These are phyloP conservation scores for Ceratobasidium sp. DNA, from an alignment of 1,284 basidiomycete genomes.

Conservation along the genomic window DNA sequence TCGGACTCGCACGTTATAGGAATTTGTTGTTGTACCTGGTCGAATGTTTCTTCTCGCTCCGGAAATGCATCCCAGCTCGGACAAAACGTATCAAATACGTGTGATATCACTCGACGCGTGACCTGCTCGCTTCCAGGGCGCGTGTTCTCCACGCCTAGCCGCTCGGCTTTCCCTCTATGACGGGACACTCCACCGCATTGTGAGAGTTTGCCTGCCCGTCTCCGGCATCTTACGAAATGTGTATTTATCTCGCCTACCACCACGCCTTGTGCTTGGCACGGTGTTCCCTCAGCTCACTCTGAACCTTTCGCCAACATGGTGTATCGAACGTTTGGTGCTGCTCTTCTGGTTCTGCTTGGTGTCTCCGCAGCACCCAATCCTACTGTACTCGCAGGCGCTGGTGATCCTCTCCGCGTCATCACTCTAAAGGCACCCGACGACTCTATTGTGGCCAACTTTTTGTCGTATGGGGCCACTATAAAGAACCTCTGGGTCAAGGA, in stretches of 20 bases:
- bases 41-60: constrained; percentile 20
- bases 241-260: constrained; percentile 18
- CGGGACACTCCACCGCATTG: constrained; percentile 29
- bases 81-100: neutral
- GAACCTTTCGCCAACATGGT: neutral
- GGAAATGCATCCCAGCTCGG: constrained; percentile 19
- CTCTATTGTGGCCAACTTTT: constrained; percentile 62
- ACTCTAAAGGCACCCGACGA: constrained; percentile 60
- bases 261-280: neutral
- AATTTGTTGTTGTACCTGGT: constrained; percentile 29
- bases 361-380: neutral
- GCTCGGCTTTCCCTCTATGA: constrained; percentile 24
- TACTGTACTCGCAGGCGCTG: constrained; percentile 18
- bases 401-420: constrained; percentile 49
- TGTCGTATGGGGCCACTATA: constrained; percentile 61
- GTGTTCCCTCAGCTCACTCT: constrained; percentile 1
- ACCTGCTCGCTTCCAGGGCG: constrained; percentile 24
- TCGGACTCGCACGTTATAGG: constrained; percentile 21
- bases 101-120: constrained; percentile 20
- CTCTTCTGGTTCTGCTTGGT: constrained; percentile 1
- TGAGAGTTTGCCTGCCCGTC: neutral
- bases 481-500: constrained; percentile 63
- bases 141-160: constrained; percentile 34
- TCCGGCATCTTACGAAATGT: constrained; percentile 18
- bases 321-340: constrained; percentile 12